A percentile compares a stretch with the other conserved stretches of the same genome.
phyloP scores from a whole-genome alignment of 108 stramenopile genomes.

The Cylindrotheca fusiformis region DNA sequence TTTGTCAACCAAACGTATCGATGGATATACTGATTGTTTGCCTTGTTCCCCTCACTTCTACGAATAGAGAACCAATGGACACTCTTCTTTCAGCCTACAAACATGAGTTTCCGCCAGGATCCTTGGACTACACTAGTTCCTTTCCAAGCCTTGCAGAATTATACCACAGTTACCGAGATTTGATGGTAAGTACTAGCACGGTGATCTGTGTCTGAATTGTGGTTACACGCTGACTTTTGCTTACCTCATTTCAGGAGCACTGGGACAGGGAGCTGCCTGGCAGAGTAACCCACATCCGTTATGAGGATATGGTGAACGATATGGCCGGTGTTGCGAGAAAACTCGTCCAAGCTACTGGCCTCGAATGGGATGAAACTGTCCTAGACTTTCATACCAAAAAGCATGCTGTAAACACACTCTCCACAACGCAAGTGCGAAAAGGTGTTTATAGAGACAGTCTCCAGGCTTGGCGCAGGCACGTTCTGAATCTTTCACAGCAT shows the following conservation, averaged over 20 bases:
- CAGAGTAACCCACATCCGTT: slow-evolving; percentile 76
- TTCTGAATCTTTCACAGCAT: slow-evolving; percentile 43
- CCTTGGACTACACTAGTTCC: slow-evolving; percentile 78
- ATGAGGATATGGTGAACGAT: slow-evolving; percentile 84
- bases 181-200: too few species aligned
- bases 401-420: slow-evolving; percentile 84
- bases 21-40: too few species aligned
- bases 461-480: slow-evolving; percentile 73
- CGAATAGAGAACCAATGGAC: slow-evolving; percentile 91
- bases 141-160: slow-evolving; percentile 60
- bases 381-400: slow-evolving; percentile 87
- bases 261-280: slow-evolving; percentile 81
- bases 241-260: slow-evolving; percentile 40
- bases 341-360: slow-evolving; percentile 45
- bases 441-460: slow-evolving; percentile 78
- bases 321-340: slow-evolving; percentile 57
- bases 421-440: slow-evolving; percentile 82
- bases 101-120: slow-evolving; percentile 77
- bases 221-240: slow-evolving; percentile 34
- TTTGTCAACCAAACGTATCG: too few species aligned
- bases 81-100: slow-evolving; percentile 79
- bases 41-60: too few species aligned
- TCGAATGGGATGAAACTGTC: slow-evolving; percentile 67
- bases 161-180: slow-evolving; percentile 71
- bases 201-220: background rate